phyloP scores from a whole-genome alignment of 306 rosid genomes.

The Hippophae tibetana region DNA sequence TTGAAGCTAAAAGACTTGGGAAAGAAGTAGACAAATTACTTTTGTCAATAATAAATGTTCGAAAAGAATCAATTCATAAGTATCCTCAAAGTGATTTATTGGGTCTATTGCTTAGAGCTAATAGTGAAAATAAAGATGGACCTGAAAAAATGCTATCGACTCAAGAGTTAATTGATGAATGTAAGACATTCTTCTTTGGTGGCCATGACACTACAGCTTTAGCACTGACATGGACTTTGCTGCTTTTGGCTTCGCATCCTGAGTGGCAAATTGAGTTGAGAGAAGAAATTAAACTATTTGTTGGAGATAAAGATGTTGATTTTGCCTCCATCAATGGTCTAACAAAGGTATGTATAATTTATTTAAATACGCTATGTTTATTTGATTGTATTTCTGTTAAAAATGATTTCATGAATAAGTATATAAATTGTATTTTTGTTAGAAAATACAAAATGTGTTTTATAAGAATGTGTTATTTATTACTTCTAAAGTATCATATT shows the following conservation, averaged over 20 bases:
- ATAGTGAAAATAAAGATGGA: slow-evolving; percentile 16
- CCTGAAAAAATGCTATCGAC: slow-evolving; percentile 17
- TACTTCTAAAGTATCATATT: too few relatives aligned
- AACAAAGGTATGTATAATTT: neutral
- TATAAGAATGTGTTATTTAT: too few relatives aligned
- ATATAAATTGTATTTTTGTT: neutral
- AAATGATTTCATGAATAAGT: neutral
- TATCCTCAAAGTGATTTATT: slow-evolving; percentile 21
- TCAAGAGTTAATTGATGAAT: slow-evolving; percentile 38
- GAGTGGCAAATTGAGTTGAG: slow-evolving; percentile 15
- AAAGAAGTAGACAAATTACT: slow-evolving; percentile 34
- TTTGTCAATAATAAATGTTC: slow-evolving; percentile 15
- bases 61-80: slow-evolving; percentile 5
- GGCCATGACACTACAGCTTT: slow-evolving; percentile 14
- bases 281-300: slow-evolving; percentile 4
- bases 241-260: slow-evolving; percentile 14
- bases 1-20: slow-evolving; percentile 41
- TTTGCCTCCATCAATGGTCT: slow-evolving; percentile 4
- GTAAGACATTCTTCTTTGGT: slow-evolving; percentile 12
- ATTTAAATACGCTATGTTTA: neutral
- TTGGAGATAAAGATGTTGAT: slow-evolving; percentile 6
- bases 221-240: slow-evolving; percentile 14
- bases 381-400: neutral
- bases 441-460: too few relatives aligned
- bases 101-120: slow-evolving; percentile 32